Conservation (phyloP, 495 filamentous ascomycete genomes). For the Aspergillus indologenus region DNA sequence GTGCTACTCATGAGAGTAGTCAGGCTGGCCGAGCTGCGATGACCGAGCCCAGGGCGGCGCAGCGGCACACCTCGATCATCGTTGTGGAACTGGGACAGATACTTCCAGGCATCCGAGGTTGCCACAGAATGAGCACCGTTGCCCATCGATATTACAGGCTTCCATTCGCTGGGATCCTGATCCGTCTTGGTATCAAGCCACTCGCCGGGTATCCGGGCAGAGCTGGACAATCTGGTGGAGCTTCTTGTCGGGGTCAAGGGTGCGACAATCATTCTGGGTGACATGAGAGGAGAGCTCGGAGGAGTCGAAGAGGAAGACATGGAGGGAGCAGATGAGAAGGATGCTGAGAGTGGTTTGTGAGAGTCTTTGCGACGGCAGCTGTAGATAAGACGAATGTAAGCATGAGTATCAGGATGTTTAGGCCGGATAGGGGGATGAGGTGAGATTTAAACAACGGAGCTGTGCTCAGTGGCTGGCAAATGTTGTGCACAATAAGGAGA, state of each 20-base stretch:
- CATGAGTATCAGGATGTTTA: conserved; percentile 7
- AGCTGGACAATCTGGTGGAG: conserved; percentile 24
- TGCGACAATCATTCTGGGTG: conserved; percentile 42
- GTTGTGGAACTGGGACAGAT: conserved; percentile 49
- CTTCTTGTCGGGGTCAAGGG: conserved; percentile 41
- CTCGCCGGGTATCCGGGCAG: conserved; percentile 43
- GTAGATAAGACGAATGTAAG: conserved; percentile 13
- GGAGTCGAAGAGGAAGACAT: conserved; percentile 30
- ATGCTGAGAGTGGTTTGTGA: conserved; percentile 46
- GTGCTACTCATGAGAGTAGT: conserved; percentile 31
- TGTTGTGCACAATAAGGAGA: conserved; percentile 15
- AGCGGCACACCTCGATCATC: conserved; percentile 23
- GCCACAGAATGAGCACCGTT: conserved; percentile 24
- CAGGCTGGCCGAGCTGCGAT: conserved; percentile 35
- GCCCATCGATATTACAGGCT: conserved; percentile 45
- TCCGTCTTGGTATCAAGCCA: conserved; percentile 43
- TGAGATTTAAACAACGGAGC: conserved; percentile 12
- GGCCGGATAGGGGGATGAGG: conserved; percentile 1
- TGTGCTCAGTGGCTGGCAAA: conserved; percentile 10
- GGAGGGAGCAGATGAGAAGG: conserved; percentile 29
- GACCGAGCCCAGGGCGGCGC: conserved; percentile 25
- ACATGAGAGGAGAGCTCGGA: conserved; percentile 35
- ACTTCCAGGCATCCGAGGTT: conserved; percentile 48
- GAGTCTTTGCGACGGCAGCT: conserved; percentile 55
- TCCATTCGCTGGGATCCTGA: conserved; percentile 58